Evolutionary conservation across 192 early-diverging fungal genomes (phyloP).

Genomic region (Dissophora ornata): DNA sequence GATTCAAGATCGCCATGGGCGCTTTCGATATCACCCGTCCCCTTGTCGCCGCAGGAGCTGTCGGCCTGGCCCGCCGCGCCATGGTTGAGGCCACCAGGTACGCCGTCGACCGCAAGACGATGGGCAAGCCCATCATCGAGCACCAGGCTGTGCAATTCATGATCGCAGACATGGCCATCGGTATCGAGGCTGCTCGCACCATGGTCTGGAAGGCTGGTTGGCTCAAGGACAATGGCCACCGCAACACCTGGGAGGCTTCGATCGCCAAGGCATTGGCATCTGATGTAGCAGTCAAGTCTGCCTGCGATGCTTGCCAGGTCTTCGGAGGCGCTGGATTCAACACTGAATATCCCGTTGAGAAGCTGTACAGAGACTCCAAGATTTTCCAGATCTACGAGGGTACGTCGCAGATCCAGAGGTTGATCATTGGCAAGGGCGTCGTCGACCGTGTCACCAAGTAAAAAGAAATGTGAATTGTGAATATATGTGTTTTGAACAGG

Average conservation of each 20-base stretch:
- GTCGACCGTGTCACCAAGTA: slow-evolving; percentile 68
- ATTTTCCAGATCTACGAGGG: slow-evolving; percentile 99
- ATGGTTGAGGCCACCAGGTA: slow-evolving; percentile 94
- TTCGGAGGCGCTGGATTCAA: slow-evolving; percentile 92
- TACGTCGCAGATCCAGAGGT: slow-evolving; percentile 93
- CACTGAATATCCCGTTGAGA: slow-evolving; percentile 94
- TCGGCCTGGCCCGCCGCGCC: slow-evolving; percentile 91
- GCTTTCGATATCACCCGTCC: slow-evolving; percentile 96
- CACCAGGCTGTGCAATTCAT: slow-evolving; percentile 95
- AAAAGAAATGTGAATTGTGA: slow-evolving; percentile 13
- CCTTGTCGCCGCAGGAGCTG: slow-evolving; percentile 87
- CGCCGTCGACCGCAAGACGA: slow-evolving; percentile 92
- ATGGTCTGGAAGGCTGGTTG: slow-evolving; percentile 88
- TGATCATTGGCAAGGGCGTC: slow-evolving; percentile 88
- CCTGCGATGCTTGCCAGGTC: slow-evolving; percentile 93
- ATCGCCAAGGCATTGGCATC: slow-evolving; percentile 93
- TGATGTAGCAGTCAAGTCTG: slow-evolving; percentile 83
- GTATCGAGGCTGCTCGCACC: slow-evolving; percentile 87
- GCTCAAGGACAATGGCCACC: slow-evolving; percentile 86
- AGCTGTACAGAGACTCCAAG: slow-evolving; percentile 93
- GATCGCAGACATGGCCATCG: slow-evolving; percentile 97
- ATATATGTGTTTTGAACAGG: too few species aligned
- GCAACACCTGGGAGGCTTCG: slow-evolving; percentile 94
- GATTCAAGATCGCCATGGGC: slow-evolving; percentile 98
- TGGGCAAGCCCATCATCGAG: slow-evolving; percentile 90